phyloP scores from a whole-genome alignment of 345 rosid species.

The Bruguiera sexangula region DNA sequence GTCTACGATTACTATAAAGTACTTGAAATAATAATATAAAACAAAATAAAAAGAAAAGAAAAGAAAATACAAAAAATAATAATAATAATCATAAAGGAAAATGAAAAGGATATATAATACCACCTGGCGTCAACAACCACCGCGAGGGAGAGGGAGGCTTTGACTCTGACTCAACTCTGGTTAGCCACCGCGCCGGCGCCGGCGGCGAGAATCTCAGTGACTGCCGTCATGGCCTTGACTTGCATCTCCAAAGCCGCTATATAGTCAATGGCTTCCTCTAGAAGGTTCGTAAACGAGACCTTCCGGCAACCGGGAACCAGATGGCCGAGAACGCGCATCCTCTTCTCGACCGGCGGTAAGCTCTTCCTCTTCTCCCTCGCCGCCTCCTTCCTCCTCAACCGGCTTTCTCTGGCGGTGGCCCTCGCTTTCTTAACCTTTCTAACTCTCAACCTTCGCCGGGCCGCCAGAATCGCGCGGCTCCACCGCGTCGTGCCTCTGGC shows the following conservation, averaged over 20 bases:
- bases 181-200: constrained; percentile 1
- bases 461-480: constrained; percentile 71
- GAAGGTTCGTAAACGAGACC: constrained; percentile 44
- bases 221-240: constrained; percentile 70
- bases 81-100: background rate
- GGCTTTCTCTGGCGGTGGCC: constrained; percentile 17
- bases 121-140: constrained; percentile 23
- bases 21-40: constrained; percentile 21
- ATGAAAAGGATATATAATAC: constrained; percentile 17
- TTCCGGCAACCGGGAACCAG: constrained; percentile 91
- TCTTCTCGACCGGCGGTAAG: constrained; percentile 54
- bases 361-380: constrained; percentile 19
- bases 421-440: constrained; percentile 51
- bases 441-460: constrained; percentile 32
- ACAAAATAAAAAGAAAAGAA: constrained; percentile 3
- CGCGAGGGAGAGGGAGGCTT: background rate
- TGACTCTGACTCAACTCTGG: background rate
- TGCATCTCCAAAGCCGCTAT: constrained; percentile 97
- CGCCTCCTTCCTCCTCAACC: constrained; percentile 31
- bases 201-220: constrained; percentile 43
- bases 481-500: constrained; percentile 60
- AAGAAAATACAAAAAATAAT: background rate
- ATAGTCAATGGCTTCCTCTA: constrained; percentile 81
- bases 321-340: constrained; percentile 48
- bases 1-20: constrained; percentile 32